A percentile compares a stretch with the other conserved stretches of the same genome.
These are phyloP conservation scores for Sequoia sempervirens DNA, from an alignment of 75 land plant genomes.

Conservation along the genomic window DNA sequence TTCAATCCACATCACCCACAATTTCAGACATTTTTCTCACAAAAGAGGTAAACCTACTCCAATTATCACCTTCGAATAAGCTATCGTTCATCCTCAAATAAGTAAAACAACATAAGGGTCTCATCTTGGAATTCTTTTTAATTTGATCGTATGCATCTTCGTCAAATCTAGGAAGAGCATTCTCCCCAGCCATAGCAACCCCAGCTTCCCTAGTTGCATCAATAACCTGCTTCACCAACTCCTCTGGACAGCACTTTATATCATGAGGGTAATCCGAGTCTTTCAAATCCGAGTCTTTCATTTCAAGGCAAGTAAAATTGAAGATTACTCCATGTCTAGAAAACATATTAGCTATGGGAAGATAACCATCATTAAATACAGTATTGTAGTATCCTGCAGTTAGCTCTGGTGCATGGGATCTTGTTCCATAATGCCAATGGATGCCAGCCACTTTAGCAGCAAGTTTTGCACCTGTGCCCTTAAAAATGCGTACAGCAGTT, in stretches of 20 bases:
- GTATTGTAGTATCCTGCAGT: conserved; percentile 29
- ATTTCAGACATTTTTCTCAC: conserved; percentile 60
- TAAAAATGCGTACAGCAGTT: conserved; percentile 14
- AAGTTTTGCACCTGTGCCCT: conserved; percentile 5
- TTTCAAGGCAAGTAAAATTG: conserved; percentile 28
- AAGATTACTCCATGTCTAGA: conserved; percentile 18
- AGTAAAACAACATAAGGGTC: conserved; percentile 66
- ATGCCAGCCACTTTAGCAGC: conserved; percentile 27
- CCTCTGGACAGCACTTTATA: conserved; percentile 23
- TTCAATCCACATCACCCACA: not conserved
- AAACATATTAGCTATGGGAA: conserved; percentile 26
- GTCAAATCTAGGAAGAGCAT: conserved; percentile 27
- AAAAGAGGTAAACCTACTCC: conserved; percentile 59
- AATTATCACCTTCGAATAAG: conserved; percentile 61
- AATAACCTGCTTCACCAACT: conserved; percentile 20
- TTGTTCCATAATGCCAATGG: conserved; percentile 28
- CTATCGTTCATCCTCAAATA: conserved; percentile 73
- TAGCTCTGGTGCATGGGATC: conserved; percentile 25
- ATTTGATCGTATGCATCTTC: conserved; percentile 17
- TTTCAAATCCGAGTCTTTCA: conserved; percentile 22
- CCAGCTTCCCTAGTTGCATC: conserved; percentile 14
- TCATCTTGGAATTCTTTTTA: conserved; percentile 12
- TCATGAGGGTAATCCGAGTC: conserved; percentile 17
- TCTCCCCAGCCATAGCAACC: conserved; percentile 27
- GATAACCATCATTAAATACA: conserved; percentile 17